Percentiles rank a stretch among this genome's conserved stretches.
These are phyloP conservation scores for Pseudogymnoascus sp. DNA, from an alignment of 2,329 filamentous ascomycete species.

Conservation along the genomic window DNA sequence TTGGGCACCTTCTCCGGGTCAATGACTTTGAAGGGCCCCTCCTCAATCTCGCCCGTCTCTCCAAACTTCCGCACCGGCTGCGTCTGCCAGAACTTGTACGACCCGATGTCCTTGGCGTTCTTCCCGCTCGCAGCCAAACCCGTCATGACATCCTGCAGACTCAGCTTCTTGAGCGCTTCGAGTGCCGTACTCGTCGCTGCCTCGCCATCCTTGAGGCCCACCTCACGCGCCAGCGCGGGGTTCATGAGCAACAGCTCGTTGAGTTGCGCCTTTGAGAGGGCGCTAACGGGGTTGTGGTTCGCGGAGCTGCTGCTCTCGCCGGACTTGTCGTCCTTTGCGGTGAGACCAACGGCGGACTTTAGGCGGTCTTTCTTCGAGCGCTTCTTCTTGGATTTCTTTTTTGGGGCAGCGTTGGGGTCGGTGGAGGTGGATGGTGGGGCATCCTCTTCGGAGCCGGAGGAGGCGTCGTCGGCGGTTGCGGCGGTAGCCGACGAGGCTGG, in stretches of 20 bases:
- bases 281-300: conserved; percentile 40
- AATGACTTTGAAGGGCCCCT: conserved; percentile 78
- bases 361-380: conserved; percentile 58
- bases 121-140: conserved; percentile 70
- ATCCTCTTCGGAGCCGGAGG: conserved; percentile 39
- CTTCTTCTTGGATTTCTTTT: conserved; percentile 50
- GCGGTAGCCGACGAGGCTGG: background rate
- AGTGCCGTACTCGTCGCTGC: conserved; percentile 35
- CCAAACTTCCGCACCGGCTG: conserved; percentile 88
- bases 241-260: conserved; percentile 64
- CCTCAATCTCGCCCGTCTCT: conserved; percentile 50
- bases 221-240: conserved; percentile 60
- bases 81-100: conserved; percentile 98
- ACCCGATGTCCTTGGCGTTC: conserved; percentile 92
- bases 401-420: conserved; percentile 25
- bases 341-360: conserved; percentile 34
- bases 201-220: conserved; percentile 31
- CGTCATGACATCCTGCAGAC: conserved; percentile 64
- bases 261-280: conserved; percentile 49
- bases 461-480: conserved; percentile 37
- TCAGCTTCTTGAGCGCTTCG: conserved; percentile 53
- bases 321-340: conserved; percentile 22
- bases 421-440: conserved; percentile 23
- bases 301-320: conserved; percentile 29
- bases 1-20: conserved; percentile 71